A percentile compares a stretch with the other conserved stretches of the same genome.
phyloP scores from a whole-genome alignment of 441 rosid genomes.

The Bruguiera hainesii region DNA sequence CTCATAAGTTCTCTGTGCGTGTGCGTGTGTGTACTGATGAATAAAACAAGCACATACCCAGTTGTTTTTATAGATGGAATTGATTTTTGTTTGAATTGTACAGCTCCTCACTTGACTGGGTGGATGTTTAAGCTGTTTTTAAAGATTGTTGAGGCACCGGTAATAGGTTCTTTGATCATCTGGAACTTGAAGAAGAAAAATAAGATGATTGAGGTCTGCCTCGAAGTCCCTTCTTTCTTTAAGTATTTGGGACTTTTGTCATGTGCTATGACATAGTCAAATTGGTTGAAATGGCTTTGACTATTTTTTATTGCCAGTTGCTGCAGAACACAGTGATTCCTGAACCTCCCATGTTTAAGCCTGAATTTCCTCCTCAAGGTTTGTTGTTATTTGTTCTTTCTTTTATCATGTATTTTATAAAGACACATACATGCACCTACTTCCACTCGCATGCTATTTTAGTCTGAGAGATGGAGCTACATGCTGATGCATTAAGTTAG shows the following conservation, averaged over 20 bases:
- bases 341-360: slow-evolving; percentile 82
- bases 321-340: slow-evolving; percentile 62
- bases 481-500: not conserved
- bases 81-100: slow-evolving; percentile 7
- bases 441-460: not conserved
- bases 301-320: slow-evolving; percentile 37
- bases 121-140: slow-evolving; percentile 52
- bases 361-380: slow-evolving; percentile 87
- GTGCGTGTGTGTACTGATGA: not conserved
- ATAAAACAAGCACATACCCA: not conserved
- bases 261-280: not conserved
- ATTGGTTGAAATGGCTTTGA: not conserved
- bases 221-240: slow-evolving; percentile 3
- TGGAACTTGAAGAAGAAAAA: slow-evolving; percentile 58
- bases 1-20: not conserved
- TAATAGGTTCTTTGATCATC: slow-evolving; percentile 55
- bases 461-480: not conserved
- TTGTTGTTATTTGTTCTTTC: slow-evolving; percentile 14
- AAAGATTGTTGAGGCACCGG: slow-evolving; percentile 55
- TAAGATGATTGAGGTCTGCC: slow-evolving; percentile 54
- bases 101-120: slow-evolving; percentile 89
- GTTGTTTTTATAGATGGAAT: not conserved
- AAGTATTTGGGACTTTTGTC: not conserved
- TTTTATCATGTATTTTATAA: not conserved
- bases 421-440: not conserved